These are phyloP conservation scores for Hylodesmum podocarpum DNA, from an alignment of 306 rosid genomes.

Conservation along the genomic window DNA sequence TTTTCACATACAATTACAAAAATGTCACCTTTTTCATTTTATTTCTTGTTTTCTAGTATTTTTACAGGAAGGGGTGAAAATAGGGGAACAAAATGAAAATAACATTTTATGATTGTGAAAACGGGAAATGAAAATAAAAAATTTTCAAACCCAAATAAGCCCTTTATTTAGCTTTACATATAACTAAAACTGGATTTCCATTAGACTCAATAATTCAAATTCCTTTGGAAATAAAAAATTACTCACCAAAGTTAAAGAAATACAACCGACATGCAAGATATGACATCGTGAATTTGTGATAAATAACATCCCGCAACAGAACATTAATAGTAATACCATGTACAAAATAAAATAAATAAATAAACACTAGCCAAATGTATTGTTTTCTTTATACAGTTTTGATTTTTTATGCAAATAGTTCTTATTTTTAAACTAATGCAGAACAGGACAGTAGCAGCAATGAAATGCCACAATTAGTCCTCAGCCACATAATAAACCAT, in stretches of 20 bases:
- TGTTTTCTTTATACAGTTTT: background rate
- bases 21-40: background rate
- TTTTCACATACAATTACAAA: background rate
- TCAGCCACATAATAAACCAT: background rate
- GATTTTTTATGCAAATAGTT: background rate
- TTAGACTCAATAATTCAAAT: background rate
- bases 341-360: background rate
- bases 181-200: background rate
- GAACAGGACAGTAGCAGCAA: background rate
- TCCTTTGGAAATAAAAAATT: background rate
- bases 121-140: background rate
- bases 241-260: background rate
- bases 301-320: background rate
- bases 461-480: background rate
- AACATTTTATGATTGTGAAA: background rate
- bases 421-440: background rate
- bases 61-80: background rate
- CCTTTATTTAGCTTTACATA: background rate
- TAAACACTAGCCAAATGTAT: background rate
- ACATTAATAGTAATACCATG: background rate
- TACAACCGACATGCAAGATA: background rate
- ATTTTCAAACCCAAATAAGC: background rate
- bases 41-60: background rate
- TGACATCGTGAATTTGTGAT: background rate
- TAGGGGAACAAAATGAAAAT: background rate